Base-by-base conservation (phyloP, 2,329 filamentous ascomycete species). In the Penicillium sp. region DNA sequence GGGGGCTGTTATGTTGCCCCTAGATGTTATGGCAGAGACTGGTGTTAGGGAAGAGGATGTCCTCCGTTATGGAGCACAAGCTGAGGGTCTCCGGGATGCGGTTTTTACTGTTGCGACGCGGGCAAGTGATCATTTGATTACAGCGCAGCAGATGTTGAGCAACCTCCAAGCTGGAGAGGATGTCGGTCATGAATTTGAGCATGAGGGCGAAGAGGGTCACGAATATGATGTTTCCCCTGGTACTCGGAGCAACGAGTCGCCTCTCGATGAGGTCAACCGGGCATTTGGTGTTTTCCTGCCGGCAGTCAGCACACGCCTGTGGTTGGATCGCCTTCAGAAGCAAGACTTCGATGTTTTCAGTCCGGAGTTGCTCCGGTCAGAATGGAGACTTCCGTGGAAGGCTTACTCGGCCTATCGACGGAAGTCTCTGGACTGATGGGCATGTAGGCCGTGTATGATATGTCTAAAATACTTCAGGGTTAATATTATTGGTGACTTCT, bases 71-170 rank as follows among this genome's bases (percentile, higher is more conserved):
- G 93, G 92, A 0, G 86, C 88, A 0, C 77, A 84, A n/a, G 93
- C 93, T 0, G 80, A 85, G 0, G 92, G 92, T 0, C 80, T 97
- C 17, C 86, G 89, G 58, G 93, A 99, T 73, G 93, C 92, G 4
- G 85, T 97, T 0, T 99, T 97, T 74, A 83, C 85, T 4, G 90
- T 99, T 14, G 94, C 94, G 0, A 99, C 94, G 0, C 84, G 93
- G 36, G 94, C 94, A 7, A 95, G 95, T 68, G 94, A 99, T 71
- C 94, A 99, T 74, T 79, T 99, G 33, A 96, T 97, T 63, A 97
- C 93, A 0, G 93, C 89, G 2, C 82, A 91, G 56, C 90, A 96
- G 71, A 96, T 99, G 91, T 74, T 97, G 57, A 87, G 86, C 67
- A 90, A 89, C 66, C 77, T 96, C 19, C 84, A 84, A 51, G 86